Evolutionary conservation across 2,329 filamentous ascomycete genomes (phyloP).

Genomic region (Microdochium bolleyi): DNA sequence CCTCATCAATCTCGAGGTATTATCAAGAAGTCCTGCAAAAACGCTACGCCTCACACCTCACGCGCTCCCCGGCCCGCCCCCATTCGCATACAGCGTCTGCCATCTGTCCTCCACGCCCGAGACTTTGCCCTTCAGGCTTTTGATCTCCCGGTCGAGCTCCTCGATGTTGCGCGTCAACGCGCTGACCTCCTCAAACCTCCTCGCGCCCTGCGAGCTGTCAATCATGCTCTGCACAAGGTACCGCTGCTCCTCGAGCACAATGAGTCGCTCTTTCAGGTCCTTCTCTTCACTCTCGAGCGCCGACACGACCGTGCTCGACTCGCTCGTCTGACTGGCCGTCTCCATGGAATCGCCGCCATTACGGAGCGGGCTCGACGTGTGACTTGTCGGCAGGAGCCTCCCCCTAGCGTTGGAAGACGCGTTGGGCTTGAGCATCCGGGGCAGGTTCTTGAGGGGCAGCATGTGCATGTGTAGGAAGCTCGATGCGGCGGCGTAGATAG

Average conservation of each 20-base stretch:
- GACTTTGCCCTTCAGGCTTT: constrained; percentile 56
- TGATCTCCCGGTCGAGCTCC: constrained; percentile 74
- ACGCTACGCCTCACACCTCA: too few species aligned
- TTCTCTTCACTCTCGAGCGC: constrained; percentile 76
- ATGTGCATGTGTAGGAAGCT: constrained; percentile 84
- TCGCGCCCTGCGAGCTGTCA: constrained; percentile 62
- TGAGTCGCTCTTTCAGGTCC: constrained; percentile 67
- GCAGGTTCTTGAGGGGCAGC: constrained; percentile 73
- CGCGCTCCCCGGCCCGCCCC: constrained; percentile 7
- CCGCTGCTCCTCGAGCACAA: constrained; percentile 83
- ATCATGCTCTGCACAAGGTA: constrained; percentile 88
- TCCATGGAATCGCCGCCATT: constrained; percentile 35
- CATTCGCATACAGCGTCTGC: constrained; percentile 41
- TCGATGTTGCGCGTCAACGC: constrained; percentile 74
- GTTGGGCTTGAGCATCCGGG: constrained; percentile 51
- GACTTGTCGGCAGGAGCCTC: constrained; percentile 20
- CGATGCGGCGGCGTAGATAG: constrained; percentile 75
- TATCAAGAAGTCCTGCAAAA: too few species aligned
- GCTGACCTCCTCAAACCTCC: constrained; percentile 80
- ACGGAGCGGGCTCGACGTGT: constrained; percentile 30
- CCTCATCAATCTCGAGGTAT: too few species aligned
- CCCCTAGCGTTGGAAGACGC: constrained; percentile 25
- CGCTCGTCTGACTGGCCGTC: constrained; percentile 40
- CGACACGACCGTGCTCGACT: constrained; percentile 44
- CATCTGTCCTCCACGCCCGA: constrained; percentile 54